Conservation (phyloP, 2,329 filamentous ascomycete genomes). For the Claviceps fusiformis region DNA sequence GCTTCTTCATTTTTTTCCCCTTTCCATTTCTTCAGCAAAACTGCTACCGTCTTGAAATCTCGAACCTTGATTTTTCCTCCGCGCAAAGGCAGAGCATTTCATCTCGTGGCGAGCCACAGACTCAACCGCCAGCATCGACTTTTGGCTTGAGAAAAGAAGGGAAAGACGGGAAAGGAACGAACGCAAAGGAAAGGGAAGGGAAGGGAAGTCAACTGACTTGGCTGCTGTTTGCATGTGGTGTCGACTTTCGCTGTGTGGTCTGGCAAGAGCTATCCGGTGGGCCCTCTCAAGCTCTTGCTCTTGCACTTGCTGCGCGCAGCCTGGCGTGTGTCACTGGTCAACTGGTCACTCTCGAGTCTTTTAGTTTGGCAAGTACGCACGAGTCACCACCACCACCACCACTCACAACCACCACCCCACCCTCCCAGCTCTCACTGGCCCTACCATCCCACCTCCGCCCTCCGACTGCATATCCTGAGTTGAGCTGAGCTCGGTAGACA, state of each 20-base stretch:
- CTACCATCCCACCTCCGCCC: not conserved
- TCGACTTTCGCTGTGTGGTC: not conserved
- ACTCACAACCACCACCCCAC: not conserved
- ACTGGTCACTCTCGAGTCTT: too few species aligned
- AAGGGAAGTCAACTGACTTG: not conserved
- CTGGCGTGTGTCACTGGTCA: too few species aligned
- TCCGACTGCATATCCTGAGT: not conserved
- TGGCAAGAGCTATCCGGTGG: not conserved
- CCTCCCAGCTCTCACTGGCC: not conserved
- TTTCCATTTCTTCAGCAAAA: not conserved
- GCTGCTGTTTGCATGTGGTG: not conserved
- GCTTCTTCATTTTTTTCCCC: not conserved
- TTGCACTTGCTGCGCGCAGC: too few species aligned
- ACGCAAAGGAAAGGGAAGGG: too few species aligned
- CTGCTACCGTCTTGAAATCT: not conserved
- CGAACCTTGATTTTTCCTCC: not conserved
- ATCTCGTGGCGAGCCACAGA: not conserved
- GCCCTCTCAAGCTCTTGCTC: not conserved
- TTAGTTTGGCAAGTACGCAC: not conserved
- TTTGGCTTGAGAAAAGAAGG: too few species aligned
- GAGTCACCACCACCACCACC: not conserved
- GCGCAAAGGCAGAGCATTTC: not conserved
- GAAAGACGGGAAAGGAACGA: too few species aligned
- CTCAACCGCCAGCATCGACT: not conserved
- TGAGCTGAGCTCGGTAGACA: conserved; percentile 1